Percentiles rank a stretch among this genome's conserved stretches.
phyloP scores from a whole-genome alignment of 2,329 filamentous ascomycete genomes.

The Penicillium brevicompactum region DNA sequence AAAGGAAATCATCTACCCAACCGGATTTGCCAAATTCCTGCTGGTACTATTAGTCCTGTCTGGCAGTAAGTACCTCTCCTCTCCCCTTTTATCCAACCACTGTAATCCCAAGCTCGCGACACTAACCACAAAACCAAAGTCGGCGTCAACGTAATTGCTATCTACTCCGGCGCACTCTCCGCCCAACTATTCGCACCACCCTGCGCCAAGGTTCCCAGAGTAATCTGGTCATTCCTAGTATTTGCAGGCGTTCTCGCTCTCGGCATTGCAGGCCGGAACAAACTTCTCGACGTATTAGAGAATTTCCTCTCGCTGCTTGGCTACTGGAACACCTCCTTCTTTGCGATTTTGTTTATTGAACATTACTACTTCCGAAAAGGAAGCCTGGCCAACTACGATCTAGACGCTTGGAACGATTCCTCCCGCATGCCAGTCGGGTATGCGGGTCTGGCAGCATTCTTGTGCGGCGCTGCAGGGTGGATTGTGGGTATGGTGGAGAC shows the following conservation, averaged over 20 bases:
- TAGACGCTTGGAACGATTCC: slow-evolving; percentile 54
- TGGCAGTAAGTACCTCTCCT: slow-evolving; percentile 1
- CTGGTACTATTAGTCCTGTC: slow-evolving; percentile 43
- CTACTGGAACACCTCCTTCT: slow-evolving; percentile 55
- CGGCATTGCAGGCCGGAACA: slow-evolving; percentile 45
- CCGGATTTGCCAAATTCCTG: slow-evolving; percentile 33
- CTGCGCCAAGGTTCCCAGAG: slow-evolving; percentile 48
- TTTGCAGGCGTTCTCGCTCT: slow-evolving; percentile 51
- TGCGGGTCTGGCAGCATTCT: slow-evolving; percentile 49
- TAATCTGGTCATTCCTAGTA: slow-evolving; percentile 52
- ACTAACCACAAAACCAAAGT: slow-evolving; percentile 17
- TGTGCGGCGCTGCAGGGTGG: slow-evolving; percentile 51
- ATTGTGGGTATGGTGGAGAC: slow-evolving; percentile 63
- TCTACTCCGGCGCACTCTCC: slow-evolving; percentile 41
- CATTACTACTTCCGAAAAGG: slow-evolving; percentile 53
- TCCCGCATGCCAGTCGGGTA: slow-evolving; percentile 47
- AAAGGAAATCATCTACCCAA: slow-evolving; percentile 23
- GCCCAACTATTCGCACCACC: slow-evolving; percentile 47
- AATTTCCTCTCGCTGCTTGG: slow-evolving; percentile 54
- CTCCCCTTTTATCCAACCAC: neutral
- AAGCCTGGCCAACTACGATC: slow-evolving; percentile 48
- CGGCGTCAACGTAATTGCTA: slow-evolving; percentile 51
- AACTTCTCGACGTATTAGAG: slow-evolving; percentile 49
- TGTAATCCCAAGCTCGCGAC: no score
- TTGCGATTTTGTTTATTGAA: slow-evolving; percentile 52